Base-by-base conservation (phyloP, 192 early-diverging fungal species). In the Mortierella antarctica region DNA sequence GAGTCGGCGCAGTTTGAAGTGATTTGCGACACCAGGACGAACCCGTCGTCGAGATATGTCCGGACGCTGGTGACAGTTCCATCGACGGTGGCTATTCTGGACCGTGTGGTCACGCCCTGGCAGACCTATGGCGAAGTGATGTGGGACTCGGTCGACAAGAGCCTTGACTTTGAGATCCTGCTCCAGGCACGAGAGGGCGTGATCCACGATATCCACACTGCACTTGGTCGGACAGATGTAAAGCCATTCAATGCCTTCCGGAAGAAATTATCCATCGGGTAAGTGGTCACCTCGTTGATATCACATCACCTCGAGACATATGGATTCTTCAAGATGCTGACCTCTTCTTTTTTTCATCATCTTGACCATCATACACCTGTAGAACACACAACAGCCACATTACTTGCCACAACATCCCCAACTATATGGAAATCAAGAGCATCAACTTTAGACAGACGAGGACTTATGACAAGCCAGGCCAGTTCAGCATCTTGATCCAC, bases 91-190 rank as follows among this genome's bases (percentile, higher is more conserved):
- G 76, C 76, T n/a, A 44, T 62, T 42, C 58, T 79, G 17, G 69
- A 79, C 6, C 63, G 76, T n/a, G 76, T 79, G 31, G 76, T 79
- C 42, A 66, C 69, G 11, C 76, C 76, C 0, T 79, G 76, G 76
- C 58, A 71, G 12, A 79, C 76, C 39, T 79, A 57, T 57, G 69
- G 67, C 1, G 76, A 71, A 23, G 76, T 71, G 21, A 79, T 50
- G 20, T 79, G 76, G 76, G 71, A 67, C 31, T 55, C 69, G 10
- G 47, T 79, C 31, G 76, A 79, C 12, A 65, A 66, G 11, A 20
- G 67, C 48, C 46, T 65, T n/a, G 76, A 79, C 39, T 79, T 79
- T 56, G 76, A 71, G 47, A 66, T 79, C 45, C 23, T 62, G 0
- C 46, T 79, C 8, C 69, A 79, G 39, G 69, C 76, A 6, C 46